These are phyloP conservation scores for Saksenaea vasiformis DNA, from an alignment of 371 early-diverging fungal species.

Conservation along the genomic window DNA sequence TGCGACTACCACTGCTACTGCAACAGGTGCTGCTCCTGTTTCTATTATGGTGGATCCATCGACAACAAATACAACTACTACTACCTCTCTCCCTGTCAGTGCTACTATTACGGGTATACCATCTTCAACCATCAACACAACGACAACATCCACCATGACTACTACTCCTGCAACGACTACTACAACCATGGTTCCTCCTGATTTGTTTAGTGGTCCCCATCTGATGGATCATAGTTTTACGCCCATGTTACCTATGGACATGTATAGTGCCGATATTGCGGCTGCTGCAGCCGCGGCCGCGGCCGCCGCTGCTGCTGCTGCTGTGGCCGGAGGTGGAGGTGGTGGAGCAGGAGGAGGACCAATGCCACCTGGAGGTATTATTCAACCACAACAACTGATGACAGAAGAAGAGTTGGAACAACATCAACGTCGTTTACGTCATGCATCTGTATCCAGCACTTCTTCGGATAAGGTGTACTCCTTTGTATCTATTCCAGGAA, in stretches of 20 bases:
- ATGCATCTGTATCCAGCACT: constrained; percentile 9
- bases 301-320: constrained; percentile 11
- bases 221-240: background rate
- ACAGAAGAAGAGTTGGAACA: background rate
- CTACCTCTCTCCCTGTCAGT: background rate
- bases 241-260: constrained; percentile 10
- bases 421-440: constrained; percentile 5
- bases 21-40: background rate
- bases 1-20: background rate
- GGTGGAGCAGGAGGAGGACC: background rate
- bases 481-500: constrained; percentile 50
- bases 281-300: constrained; percentile 12
- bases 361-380: background rate
- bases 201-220: constrained; percentile 6
- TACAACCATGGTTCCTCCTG: background rate
- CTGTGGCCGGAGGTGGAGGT: background rate
- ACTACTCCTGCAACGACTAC: constrained; percentile 25
- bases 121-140: constrained; percentile 10
- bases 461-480: constrained; percentile 39
- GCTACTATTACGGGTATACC: constrained; percentile 23
- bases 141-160: constrained; percentile 17
- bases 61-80: background rate
- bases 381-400: background rate
- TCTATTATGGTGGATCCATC: constrained; percentile 21
- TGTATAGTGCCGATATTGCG: constrained; percentile 9